Base-by-base conservation (phyloP, 768 basidiomycete genomes). In the Hortiboletus campestris region DNA sequence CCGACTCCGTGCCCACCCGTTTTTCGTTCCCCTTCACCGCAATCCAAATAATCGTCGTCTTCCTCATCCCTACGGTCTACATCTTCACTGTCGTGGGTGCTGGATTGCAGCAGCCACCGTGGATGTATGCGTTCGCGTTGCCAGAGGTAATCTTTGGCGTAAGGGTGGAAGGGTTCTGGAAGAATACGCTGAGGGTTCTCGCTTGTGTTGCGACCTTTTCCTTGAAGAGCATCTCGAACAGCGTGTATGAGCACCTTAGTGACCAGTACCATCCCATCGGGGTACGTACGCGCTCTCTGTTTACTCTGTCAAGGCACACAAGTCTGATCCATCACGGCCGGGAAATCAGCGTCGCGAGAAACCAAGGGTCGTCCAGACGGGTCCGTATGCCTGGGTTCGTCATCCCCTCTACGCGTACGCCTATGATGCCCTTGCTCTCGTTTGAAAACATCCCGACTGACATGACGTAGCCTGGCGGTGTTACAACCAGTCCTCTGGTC, bases 371-470 rank as follows among this genome's bases (percentile, higher is more conserved):
- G 22, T 62, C n/a, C 56, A 63, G 42, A 53, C 60, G 7, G 61
- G 60, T 16, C 46, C 56, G 20, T 63, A 53, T 6, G 51, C 61
- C 38, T 47, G 46, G 46, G 51, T 59, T 6, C 56, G 61, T 13
- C 60, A 62, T 25, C 61, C 61, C 6, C 22, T 60, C 19, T 55
- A 61, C 13, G 9, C 22, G 59, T 61, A 28, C 12, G 56, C 4
- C 34, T 28, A 17, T n/a, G 1, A n/a, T 13, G 6, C 11, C 8
- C 1, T 10, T 12, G 11, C 7, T 32, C 35, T 36, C 35, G 19
- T n/a, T 19, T 6, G 13, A 14, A 17, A 9, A 10, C 49, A 16
- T 16, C 12, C 5, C 16, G 35, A 22, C 28, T 43, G 10, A 44
- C 36, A 4, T 2, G 36, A 20, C 35, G 12, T 16, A 59, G 57